A percentile compares a stretch with the other conserved stretches of the same genome.
Evolutionary conservation across 2,329 filamentous ascomycete species (phyloP).

Genomic region (Lasiodiplodia hormozganensis): DNA sequence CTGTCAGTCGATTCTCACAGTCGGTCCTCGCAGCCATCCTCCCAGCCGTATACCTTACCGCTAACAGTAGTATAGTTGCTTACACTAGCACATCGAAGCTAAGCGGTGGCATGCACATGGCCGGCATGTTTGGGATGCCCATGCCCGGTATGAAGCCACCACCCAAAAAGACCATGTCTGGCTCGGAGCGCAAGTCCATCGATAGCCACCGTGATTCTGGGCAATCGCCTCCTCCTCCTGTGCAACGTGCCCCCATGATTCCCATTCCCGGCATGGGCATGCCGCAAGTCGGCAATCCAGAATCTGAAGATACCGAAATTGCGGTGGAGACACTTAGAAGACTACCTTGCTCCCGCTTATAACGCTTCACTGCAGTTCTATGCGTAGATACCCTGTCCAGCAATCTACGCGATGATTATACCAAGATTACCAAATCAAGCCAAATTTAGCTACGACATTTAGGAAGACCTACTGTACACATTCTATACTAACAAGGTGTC

Average conservation of each 20-base stretch:
- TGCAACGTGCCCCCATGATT: slow-evolving; percentile 61
- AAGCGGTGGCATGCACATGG: slow-evolving; percentile 97
- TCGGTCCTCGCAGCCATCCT: no score
- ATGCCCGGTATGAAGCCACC: slow-evolving; percentile 55
- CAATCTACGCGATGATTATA: no score
- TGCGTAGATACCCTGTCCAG: no score
- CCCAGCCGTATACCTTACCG: no score
- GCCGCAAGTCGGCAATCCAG: slow-evolving; percentile 54
- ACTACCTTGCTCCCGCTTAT: no score
- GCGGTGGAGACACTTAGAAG: slow-evolving; percentile 55
- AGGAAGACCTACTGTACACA: no score
- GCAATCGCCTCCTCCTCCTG: slow-evolving; percentile 32
- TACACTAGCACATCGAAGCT: slow-evolving; percentile 80
- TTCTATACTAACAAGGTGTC: no score
- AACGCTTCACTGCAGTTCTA: rapidly evolving
- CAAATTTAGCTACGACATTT: no score
- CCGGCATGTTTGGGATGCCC: slow-evolving; percentile 84
- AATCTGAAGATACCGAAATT: slow-evolving; percentile 51
- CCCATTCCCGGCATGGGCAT: slow-evolving; percentile 75
- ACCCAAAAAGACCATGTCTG: slow-evolving; percentile 54
- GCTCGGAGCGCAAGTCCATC: slow-evolving; percentile 42
- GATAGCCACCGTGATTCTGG: slow-evolving; percentile 39
- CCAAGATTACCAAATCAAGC: no score
- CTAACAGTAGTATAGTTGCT: no score
- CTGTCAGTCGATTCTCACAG: no score